These are phyloP conservation scores for Apiotrichum siamense DNA, from an alignment of 1,284 basidiomycete genomes.

Conservation along the genomic window DNA sequence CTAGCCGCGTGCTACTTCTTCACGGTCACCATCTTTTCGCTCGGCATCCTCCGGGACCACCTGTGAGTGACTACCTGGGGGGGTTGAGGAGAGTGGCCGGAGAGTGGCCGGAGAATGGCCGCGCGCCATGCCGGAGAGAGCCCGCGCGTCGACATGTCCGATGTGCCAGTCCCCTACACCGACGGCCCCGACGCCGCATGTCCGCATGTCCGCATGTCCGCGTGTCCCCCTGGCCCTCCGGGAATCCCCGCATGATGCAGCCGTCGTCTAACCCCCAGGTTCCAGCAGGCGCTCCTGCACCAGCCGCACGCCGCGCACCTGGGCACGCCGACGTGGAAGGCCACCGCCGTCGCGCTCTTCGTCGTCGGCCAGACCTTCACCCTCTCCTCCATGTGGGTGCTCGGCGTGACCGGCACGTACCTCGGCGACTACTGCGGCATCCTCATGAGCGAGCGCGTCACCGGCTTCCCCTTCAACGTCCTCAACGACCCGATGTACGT, in stretches of 20 bases:
- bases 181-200: no score
- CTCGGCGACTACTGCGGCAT: slow-evolving; percentile 99
- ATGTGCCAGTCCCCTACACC: no score
- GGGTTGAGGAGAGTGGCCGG: no score
- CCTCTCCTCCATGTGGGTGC: slow-evolving; percentile 78
- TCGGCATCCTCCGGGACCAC: slow-evolving; percentile 77
- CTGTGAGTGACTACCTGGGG: slow-evolving; percentile 56
- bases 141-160: no score
- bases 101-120: no score
- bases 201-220: no score
- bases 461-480: slow-evolving; percentile 91
- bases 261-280: slow-evolving; percentile 24
- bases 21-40: slow-evolving; percentile 79
- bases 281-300: slow-evolving; percentile 29
- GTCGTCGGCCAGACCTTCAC: slow-evolving; percentile 71
- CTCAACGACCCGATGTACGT: slow-evolving; percentile 94
- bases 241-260: background rate
- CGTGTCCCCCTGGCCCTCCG: no score
- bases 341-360: slow-evolving; percentile 64
- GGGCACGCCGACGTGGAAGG: slow-evolving; percentile 56
- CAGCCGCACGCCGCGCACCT: slow-evolving; percentile 45
- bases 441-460: slow-evolving; percentile 72
- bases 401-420: slow-evolving; percentile 84
- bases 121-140: no score
- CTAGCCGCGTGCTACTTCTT: slow-evolving; percentile 82